Base-by-base conservation (phyloP, 306 rosid species). In the Sesbania bispinosa region DNA sequence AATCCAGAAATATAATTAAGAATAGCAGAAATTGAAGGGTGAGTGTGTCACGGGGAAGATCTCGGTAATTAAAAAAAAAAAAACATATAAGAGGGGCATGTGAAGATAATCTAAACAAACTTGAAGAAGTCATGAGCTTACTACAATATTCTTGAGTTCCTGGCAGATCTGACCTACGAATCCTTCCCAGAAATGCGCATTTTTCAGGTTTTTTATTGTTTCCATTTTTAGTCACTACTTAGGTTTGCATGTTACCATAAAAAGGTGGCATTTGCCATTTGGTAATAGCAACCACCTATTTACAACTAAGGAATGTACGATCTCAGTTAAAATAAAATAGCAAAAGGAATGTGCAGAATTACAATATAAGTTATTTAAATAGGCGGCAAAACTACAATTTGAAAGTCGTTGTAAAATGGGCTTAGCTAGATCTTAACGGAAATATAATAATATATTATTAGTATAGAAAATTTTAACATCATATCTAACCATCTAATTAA, bases 191-290 rank as follows among this genome's bases (percentile, higher is more conserved):
- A 42, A 72, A 15, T 11, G 11, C 63, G n/a, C n/a, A 48, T 35
- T 35, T 62, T 23, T 11, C 16, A 3, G 23, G n/a, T 15, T 29
- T 45, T 32, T 7, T 7, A 32, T 20, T 2, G 50, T 73, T 74
- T 74, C 78, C 71, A 62, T 62, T 74, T 62, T 4, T 4, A 62
- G 78, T 48, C 19, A 62, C 15, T 62, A 24, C 62, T 1, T 45
- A 21, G 30, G 42, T 73, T 73, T 48, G 39, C 77, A 61, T 60
- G 48, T 60, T 57, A 71, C 57, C 29, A 27, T 59, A 58, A 71
- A 26, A 71, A 45, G 68, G 48, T 45, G 10, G 3, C 67, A 29
- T 71, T 71, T 58, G 55, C n/a, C n/a, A n/a, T n/a, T n/a, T n/a
- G n/a, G n/a, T n/a, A n/a, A 26, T 52, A 38, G 60, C 50, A 64